Evolutionary conservation across 2,329 filamentous ascomycete genomes (phyloP).

Genomic region (Teratosphaeria zuluensis): DNA sequence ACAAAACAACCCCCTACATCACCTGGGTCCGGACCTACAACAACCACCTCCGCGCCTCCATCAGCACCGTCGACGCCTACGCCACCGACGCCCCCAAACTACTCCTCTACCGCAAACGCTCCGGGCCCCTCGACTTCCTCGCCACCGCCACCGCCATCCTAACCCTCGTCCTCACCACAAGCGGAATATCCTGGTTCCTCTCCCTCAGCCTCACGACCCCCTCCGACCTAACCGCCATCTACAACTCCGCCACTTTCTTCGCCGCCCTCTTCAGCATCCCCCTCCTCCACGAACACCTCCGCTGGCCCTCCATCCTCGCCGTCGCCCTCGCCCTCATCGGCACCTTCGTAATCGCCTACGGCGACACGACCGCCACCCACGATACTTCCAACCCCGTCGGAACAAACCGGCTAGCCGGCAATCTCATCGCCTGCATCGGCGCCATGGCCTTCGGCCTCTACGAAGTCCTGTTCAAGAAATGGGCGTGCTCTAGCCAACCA

Average conservation of each 20-base stretch:
- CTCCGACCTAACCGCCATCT: slow-evolving; percentile 25
- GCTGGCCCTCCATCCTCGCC: slow-evolving; percentile 17
- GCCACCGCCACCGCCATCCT: slow-evolving; percentile 20
- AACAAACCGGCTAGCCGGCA: slow-evolving; percentile 19
- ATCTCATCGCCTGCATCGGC: slow-evolving; percentile 21
- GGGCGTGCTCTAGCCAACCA: slow-evolving; percentile 20
- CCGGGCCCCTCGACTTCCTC: slow-evolving; percentile 22
- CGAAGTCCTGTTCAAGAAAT: slow-evolving; percentile 27
- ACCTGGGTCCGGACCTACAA: slow-evolving; percentile 23
- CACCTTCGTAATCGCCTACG: slow-evolving; percentile 26
- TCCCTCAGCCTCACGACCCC: slow-evolving; percentile 23
- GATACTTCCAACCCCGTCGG: slow-evolving; percentile 13
- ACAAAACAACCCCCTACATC: slow-evolving; percentile 11
- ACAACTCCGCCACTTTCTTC: slow-evolving; percentile 28
- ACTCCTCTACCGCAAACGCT: slow-evolving; percentile 16
- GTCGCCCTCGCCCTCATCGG: slow-evolving; percentile 23
- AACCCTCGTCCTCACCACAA: slow-evolving; percentile 21
- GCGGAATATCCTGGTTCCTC: slow-evolving; percentile 23
- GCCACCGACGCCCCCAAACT: slow-evolving; percentile 15
- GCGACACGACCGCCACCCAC: slow-evolving; percentile 21
- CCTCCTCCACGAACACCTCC: slow-evolving; percentile 20
- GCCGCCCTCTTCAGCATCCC: slow-evolving; percentile 24
- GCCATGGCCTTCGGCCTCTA: slow-evolving; percentile 26
- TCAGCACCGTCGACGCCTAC: slow-evolving; percentile 22
- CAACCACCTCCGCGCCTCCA: slow-evolving; percentile 18